A percentile compares a stretch with the other conserved stretches of the same genome.
phyloP scores from a whole-genome alignment of 257 asterid genomes.

The Solanum piurae region DNA sequence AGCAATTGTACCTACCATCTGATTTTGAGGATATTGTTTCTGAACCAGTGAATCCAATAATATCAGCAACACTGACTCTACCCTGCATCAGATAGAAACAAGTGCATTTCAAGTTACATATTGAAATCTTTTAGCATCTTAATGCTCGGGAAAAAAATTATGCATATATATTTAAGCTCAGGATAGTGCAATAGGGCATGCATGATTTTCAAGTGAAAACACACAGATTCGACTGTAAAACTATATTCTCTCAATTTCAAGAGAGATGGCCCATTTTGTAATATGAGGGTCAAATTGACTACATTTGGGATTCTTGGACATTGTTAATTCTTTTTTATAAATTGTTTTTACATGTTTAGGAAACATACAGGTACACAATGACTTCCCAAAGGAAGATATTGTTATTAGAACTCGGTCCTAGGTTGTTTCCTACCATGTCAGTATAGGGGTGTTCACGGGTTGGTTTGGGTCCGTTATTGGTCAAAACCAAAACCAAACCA shows the following conservation, averaged over 20 bases:
- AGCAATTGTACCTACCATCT: slow-evolving; percentile 14
- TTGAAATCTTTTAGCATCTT: neutral
- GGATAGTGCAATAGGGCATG: neutral
- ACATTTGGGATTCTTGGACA: neutral
- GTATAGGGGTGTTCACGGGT: neutral
- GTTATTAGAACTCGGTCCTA: neutral
- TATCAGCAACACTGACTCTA: slow-evolving; percentile 24
- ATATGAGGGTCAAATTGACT: neutral
- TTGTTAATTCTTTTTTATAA: neutral
- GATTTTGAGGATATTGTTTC: slow-evolving; percentile 20
- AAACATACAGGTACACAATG: neutral
- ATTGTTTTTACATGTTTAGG: neutral
- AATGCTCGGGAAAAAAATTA: neutral
- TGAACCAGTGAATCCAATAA: slow-evolving; percentile 25
- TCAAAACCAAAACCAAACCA: neutral
- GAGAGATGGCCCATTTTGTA: neutral
- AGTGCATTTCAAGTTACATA: neutral
- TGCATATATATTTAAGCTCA: neutral
- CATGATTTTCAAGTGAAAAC: neutral
- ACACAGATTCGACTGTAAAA: neutral
- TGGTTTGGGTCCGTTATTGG: neutral
- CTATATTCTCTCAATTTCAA: neutral
- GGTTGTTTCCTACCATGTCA: neutral
- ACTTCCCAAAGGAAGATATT: neutral
- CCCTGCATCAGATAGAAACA: slow-evolving; percentile 11